These are phyloP conservation scores for Tieghemostelium lacteum DNA, from an alignment of 78 protist genomes.

Conservation along the genomic window DNA sequence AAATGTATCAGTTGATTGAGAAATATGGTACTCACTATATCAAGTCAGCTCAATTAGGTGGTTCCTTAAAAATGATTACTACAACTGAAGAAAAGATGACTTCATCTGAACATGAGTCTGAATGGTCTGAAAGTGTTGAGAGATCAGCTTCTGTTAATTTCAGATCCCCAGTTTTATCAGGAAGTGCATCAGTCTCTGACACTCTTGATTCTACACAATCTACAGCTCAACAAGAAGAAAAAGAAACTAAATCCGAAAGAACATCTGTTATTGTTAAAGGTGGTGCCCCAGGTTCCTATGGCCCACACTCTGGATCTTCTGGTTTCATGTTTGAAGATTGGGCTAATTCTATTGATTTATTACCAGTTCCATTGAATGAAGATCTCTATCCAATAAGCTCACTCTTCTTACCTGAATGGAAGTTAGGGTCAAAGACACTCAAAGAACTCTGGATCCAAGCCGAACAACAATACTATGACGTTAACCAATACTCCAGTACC, in stretches of 20 bases:
- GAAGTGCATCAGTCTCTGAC: not conserved
- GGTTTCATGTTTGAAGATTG: no score
- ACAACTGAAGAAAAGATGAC: not conserved
- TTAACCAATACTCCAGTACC: no score
- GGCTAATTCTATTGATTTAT: no score
- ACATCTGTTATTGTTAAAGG: slow-evolving; percentile 6
- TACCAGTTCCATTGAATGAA: no score
- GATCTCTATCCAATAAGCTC: no score
- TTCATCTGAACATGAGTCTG: not conserved
- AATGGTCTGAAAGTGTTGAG: not conserved
- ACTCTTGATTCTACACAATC: not conserved
- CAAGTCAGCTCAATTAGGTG: slow-evolving; percentile 5
- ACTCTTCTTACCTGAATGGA: no score
- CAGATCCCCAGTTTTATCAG: not conserved
- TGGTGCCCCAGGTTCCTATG: slow-evolving; percentile 40
- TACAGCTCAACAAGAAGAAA: not conserved
- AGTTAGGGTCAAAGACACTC: no score
- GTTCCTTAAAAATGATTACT: not conserved
- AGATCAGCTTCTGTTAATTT: not conserved
- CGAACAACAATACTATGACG: no score
- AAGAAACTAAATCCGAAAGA: not conserved
- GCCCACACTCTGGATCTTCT: no score
- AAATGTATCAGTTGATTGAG: not conserved
- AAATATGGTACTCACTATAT: slow-evolving; percentile 14
- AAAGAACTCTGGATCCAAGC: no score